phyloP scores from a whole-genome alignment of 2,329 filamentous ascomycete genomes.

The Fusarium denticulatum region DNA sequence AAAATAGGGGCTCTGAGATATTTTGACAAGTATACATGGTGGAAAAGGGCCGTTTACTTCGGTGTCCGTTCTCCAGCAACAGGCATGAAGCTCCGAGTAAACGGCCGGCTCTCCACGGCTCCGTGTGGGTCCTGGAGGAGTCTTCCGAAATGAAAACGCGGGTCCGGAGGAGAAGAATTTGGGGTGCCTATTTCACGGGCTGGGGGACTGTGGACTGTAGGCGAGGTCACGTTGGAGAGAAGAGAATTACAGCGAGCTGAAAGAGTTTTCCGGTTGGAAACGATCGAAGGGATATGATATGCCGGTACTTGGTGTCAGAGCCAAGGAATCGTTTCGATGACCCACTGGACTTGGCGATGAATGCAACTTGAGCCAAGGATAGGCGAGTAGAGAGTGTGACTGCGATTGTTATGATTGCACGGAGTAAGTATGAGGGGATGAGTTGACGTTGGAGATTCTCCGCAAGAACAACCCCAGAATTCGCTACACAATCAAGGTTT shows the following conservation, averaged over 20 bases:
- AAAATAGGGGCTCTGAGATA: slow-evolving; percentile 26
- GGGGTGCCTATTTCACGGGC: background rate
- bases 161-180: slow-evolving; percentile 17
- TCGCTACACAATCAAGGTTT: slow-evolving; percentile 28
- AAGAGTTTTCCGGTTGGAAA: background rate
- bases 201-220: background rate
- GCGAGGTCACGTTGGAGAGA: background rate
- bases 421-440: background rate
- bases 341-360: slow-evolving; percentile 26
- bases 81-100: slow-evolving; percentile 43
- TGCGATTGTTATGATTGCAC: too few species aligned
- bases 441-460: background rate
- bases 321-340: slow-evolving; percentile 19
- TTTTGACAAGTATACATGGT: background rate
- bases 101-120: slow-evolving; percentile 39
- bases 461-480: slow-evolving; percentile 16
- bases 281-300: slow-evolving; percentile 5
- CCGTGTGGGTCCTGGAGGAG: slow-evolving; percentile 28
- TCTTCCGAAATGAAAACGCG: slow-evolving; percentile 26
- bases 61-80: slow-evolving; percentile 30
- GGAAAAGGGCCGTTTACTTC: slow-evolving; percentile 35
- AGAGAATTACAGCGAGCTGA: background rate
- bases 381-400: background rate
- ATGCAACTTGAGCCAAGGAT: slow-evolving; percentile 4
- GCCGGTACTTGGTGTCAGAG: slow-evolving; percentile 5